Percentiles rank a stretch among this genome's conserved stretches.
Evolutionary conservation across 2,329 filamentous ascomycete genomes (phyloP).

Genomic region (Epichloe sylvatica): DNA sequence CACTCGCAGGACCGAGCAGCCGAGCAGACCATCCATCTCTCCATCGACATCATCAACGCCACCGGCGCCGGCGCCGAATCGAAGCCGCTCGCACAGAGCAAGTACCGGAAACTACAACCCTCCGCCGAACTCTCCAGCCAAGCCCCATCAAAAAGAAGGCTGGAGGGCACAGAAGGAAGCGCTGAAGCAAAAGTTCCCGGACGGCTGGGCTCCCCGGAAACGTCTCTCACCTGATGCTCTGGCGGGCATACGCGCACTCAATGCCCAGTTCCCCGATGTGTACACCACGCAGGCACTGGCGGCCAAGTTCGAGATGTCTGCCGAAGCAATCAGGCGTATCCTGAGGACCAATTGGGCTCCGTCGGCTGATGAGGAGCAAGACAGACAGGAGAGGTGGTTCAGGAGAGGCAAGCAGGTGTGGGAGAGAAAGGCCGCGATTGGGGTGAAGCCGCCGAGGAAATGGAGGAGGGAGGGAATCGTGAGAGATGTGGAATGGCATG

Average conservation of each 20-base stretch:
- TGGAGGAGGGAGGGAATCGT: constrained; percentile 44
- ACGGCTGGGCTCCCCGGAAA: constrained; percentile 72
- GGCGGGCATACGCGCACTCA: constrained; percentile 73
- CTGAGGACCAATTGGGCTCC: constrained; percentile 66
- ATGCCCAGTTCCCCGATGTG: constrained; percentile 59
- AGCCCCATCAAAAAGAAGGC: constrained; percentile 18
- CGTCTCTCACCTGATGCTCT: constrained; percentile 83
- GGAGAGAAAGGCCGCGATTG: constrained; percentile 44
- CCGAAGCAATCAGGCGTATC: constrained; percentile 78
- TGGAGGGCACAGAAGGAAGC: constrained; percentile 71
- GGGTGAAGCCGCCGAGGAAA: constrained; percentile 44
- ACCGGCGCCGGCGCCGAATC: neutral
- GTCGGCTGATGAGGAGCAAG: constrained; percentile 40
- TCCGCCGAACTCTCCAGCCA: neutral
- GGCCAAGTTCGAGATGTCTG: constrained; percentile 67
- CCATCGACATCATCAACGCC: neutral
- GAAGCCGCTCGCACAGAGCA: neutral
- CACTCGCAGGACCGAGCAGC: neutral
- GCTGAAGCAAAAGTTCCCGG: constrained; percentile 63
- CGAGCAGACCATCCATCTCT: neutral
- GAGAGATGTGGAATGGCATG: constrained; percentile 29
- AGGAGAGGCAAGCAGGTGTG: constrained; percentile 46
- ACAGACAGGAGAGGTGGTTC: constrained; percentile 48
- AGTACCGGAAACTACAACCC: neutral
- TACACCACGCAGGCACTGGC: constrained; percentile 66